Evolutionary conservation across 768 basidiomycete species (phyloP).

Genomic region (Lactarius evosmus): DNA sequence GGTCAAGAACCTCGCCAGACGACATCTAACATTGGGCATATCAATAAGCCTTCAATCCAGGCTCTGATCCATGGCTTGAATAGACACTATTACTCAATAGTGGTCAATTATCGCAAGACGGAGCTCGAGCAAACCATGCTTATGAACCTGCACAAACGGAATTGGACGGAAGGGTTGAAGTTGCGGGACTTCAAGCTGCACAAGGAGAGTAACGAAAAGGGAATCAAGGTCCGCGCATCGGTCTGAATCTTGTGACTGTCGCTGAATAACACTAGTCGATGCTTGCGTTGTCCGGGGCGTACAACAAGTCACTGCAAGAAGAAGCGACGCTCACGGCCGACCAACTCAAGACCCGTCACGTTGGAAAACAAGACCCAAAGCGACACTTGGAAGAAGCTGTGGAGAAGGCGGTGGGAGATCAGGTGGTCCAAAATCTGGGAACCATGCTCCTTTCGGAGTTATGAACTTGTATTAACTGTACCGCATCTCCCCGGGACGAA

Average conservation of each 20-base stretch:
- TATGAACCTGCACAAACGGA: slow-evolving; percentile 97
- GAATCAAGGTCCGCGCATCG: slow-evolving; percentile 74
- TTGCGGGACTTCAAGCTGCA: slow-evolving; percentile 86
- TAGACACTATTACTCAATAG: slow-evolving; percentile 96
- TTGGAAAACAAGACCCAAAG: slow-evolving; percentile 97
- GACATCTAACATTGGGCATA: slow-evolving; percentile 96
- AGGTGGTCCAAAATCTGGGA: slow-evolving; percentile 92
- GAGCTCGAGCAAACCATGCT: slow-evolving; percentile 98
- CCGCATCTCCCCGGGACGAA: too few species aligned
- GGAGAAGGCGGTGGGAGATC: slow-evolving; percentile 96
- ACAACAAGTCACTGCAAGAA: slow-evolving; percentile 98
- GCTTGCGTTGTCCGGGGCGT: slow-evolving; percentile 87
- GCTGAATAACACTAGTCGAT: slow-evolving; percentile 58
- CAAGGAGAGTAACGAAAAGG: slow-evolving; percentile 85
- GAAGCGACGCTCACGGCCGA: slow-evolving; percentile 93
- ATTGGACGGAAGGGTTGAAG: slow-evolving; percentile 97
- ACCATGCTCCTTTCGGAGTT: slow-evolving; percentile 94
- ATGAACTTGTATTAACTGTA: slow-evolving; percentile 38
- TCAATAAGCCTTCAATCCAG: slow-evolving; percentile 99
- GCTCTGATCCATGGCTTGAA: slow-evolving; percentile 97
- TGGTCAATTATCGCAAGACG: slow-evolving; percentile 97
- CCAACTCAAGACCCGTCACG: slow-evolving; percentile 94
- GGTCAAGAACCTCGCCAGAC: slow-evolving; percentile 96
- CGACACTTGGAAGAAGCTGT: slow-evolving; percentile 96
- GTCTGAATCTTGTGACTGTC: background rate